Percentiles rank a stretch among this genome's conserved stretches.
Conservation (phyloP, 2,329 filamentous ascomycete genomes). For the Lasiodiplodia theobromae region DNA sequence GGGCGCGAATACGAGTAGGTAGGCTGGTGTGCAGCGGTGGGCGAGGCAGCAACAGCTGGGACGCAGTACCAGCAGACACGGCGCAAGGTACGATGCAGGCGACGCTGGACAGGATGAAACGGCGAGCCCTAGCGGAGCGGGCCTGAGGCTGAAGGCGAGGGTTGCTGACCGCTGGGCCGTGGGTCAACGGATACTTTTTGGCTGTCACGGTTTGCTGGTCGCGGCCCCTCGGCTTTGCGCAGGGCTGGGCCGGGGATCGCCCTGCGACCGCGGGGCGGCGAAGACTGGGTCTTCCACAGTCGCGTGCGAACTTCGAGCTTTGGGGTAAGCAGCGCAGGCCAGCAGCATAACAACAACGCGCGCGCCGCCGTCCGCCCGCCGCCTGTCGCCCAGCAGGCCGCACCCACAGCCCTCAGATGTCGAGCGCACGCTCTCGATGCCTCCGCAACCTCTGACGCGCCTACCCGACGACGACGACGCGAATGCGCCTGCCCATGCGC, state of each 20-base stretch:
- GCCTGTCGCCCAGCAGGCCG: constrained; percentile 1
- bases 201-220: not conserved
- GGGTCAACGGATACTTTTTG: not conserved
- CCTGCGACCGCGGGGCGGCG: constrained; percentile 15
- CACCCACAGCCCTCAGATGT: constrained; percentile 3
- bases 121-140: constrained; percentile 18
- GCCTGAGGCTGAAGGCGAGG: constrained; percentile 20
- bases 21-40: not conserved
- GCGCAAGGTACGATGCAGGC: constrained; percentile 27
- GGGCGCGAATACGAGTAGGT: constrained; percentile 16
- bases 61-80: not conserved
- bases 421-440: constrained; percentile 26
- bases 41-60: not conserved
- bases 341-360: constrained; percentile 4
- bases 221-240: constrained; percentile 23
- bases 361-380: not conserved
- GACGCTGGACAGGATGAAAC: constrained; percentile 12
- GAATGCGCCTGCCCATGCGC: constrained; percentile 30
- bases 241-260: constrained; percentile 25
- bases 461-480: constrained; percentile 27
- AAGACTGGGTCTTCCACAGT: constrained; percentile 6
- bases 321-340: constrained; percentile 20
- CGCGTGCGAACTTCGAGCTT: constrained; percentile 25
- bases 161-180: constrained; percentile 19
- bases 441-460: constrained; percentile 28